Base-by-base conservation (phyloP, 2,329 filamentous ascomycete species). In the Pyrenochaeta sp. region DNA sequence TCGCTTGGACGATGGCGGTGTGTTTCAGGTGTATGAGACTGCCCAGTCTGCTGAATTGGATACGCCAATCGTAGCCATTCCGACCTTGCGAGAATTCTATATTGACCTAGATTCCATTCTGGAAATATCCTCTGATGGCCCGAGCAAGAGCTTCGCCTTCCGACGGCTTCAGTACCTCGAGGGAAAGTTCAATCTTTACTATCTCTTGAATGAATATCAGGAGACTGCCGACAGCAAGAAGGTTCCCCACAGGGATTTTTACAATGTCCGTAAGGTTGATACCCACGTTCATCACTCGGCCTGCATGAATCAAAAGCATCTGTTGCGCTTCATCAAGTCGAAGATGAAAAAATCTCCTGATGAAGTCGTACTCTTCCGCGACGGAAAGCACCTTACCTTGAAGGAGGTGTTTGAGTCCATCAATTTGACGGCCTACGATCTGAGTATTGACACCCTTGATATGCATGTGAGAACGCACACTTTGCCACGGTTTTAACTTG, bases 221-320 rank as follows among this genome's bases (percentile, higher is more conserved):
- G 94, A 99, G 72, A 94, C 95, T 38, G 93, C 94, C 46, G 94
- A 99, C 76, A 96, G 90, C 70, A 99, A 99, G 72, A 93, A 89
- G 61, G 94, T 97, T 41, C 94, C 94, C 3, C 94, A 99, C 72
- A 86, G 94, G 76, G 94, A 99, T 73, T 99, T 99, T 68, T 99
- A 99, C 78, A 99, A 99, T 67, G 94, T 99, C 35, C 84, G 94
- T 67, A 99, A 99, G 72, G 94, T 99, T 36, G 94, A 99, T 68
- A 99, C 94, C 7, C 94, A 99, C 80, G 94, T 99, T 60, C 94
- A 99, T 69, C 94, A 99, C 72, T 99, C 94, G 11, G 94, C 94
- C 17, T 99, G 94, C 71, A 99, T 99, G 94, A 99, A 99, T 68
- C 94, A 99, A 73, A 99, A 99, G 74, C 94, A 99, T 80, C 76